phyloP scores from a whole-genome alignment of 1,139 yeast genomes.

The Groenewaldozyma sp. region DNA sequence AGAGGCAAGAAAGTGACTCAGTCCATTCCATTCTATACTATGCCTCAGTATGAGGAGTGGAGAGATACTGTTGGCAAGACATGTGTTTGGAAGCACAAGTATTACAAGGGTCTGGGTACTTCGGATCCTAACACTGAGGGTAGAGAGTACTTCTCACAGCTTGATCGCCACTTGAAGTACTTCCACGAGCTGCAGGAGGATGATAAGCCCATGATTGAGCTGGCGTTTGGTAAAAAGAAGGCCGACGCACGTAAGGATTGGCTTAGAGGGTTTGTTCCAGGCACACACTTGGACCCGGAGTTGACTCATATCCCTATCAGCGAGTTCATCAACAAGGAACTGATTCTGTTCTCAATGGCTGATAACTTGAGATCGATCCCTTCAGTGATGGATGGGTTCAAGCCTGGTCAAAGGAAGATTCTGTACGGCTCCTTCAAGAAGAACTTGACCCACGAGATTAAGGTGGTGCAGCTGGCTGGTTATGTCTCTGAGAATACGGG shows the following conservation, averaged over 20 bases:
- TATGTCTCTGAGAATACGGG: conserved; percentile 85
- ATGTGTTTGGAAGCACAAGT: conserved; percentile 86
- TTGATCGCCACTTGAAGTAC: conserved; percentile 77
- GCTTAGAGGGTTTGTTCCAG: conserved; percentile 83
- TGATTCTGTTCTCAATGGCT: conserved; percentile 92
- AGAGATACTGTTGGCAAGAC: conserved; percentile 70
- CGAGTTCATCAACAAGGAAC: conserved; percentile 90
- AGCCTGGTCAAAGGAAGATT: conserved; percentile 96
- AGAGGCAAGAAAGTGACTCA: conserved; percentile 49
- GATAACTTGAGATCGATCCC: conserved; percentile 96
- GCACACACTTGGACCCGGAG: conserved; percentile 85
- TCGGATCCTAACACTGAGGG: conserved; percentile 68
- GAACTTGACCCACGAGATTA: conserved; percentile 66
- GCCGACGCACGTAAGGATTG: conserved; percentile 98
- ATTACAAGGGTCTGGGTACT: conserved; percentile 98
- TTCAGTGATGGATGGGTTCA: conserved; percentile 86
- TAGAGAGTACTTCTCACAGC: conserved; percentile 78
- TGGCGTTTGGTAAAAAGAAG: conserved; percentile 90
- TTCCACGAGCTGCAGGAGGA: conserved; percentile 77
- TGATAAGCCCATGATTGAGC: conserved; percentile 74
- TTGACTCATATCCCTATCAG: conserved; percentile 73
- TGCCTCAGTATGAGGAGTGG: conserved; percentile 97
- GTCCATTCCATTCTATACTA: conserved; percentile 72
- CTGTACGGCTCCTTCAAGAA: conserved; percentile 81
- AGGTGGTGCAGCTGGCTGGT: conserved; percentile 88